Conservation (phyloP, 352 stramenopile genomes). For the Phytophthora cryptogea region DNA sequence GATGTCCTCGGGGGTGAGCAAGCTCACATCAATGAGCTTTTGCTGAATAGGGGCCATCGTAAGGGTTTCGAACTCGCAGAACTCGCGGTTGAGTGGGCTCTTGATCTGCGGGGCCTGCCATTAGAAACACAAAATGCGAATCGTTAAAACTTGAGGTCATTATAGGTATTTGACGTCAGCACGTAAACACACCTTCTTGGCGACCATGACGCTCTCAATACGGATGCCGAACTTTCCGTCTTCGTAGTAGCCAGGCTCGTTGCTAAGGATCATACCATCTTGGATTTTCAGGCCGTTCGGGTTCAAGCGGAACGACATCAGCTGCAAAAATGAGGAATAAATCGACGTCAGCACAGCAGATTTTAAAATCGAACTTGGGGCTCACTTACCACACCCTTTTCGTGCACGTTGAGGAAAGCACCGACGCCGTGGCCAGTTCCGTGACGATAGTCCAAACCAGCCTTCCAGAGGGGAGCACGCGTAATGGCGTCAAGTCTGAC, state of each 20-base stretch:
- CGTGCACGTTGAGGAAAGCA: conserved; percentile 97
- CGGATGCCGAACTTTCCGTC: conserved; percentile 98
- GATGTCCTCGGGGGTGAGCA: conserved; percentile 93
- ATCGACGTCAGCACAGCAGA: conserved; percentile 9
- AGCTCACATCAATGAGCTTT: conserved; percentile 94
- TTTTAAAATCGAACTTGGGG: background rate
- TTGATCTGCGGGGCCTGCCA: conserved; percentile 57
- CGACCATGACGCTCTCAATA: conserved; percentile 98
- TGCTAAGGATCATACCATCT: conserved; percentile 98
- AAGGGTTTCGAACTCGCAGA: conserved; percentile 96
- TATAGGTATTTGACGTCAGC: background rate
- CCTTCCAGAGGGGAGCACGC: conserved; percentile 93
- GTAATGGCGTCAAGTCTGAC: conserved; percentile 97
- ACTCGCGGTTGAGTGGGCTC: conserved; percentile 83
- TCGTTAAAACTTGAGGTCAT: background rate
- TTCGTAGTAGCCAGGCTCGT: conserved; percentile 99
- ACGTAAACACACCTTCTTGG: conserved; percentile 77
- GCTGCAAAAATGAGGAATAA: conserved; percentile 31
- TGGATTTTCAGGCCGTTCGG: conserved; percentile 81
- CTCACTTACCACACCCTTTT: conserved; percentile 82
- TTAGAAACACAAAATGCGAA: background rate
- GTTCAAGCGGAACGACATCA: conserved; percentile 87
- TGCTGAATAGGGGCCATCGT: conserved; percentile 99
- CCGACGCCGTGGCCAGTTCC: conserved; percentile 98
- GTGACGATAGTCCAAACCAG: conserved; percentile 97